phyloP scores from a whole-genome alignment of 1,284 basidiomycete species.

The Bondarzewia mesenterica region DNA sequence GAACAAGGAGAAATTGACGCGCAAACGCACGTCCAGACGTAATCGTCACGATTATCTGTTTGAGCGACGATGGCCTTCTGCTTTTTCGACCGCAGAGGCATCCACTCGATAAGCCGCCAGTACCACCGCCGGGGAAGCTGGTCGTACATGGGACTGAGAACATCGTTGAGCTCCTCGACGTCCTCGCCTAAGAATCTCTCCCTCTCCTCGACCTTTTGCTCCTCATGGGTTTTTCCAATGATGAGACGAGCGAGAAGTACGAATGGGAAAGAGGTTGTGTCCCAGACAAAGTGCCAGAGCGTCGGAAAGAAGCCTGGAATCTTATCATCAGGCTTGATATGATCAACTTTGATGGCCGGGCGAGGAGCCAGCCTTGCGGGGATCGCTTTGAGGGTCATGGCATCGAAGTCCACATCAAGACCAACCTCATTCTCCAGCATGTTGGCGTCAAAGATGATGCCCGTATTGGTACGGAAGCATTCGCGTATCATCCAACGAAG shows the following conservation, averaged over 20 bases:
- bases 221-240: not conserved
- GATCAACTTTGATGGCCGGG: not conserved
- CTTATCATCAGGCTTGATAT: not conserved
- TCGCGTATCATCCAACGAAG: slow-evolving; percentile 62
- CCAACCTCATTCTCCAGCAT: slow-evolving; percentile 25
- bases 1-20: no score
- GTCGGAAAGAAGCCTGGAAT: slow-evolving; percentile 10
- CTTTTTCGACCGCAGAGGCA: slow-evolving; percentile 21
- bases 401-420: slow-evolving; percentile 21
- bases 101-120: slow-evolving; percentile 52
- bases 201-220: slow-evolving; percentile 3
- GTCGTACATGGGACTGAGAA: slow-evolving; percentile 44
- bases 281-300: not conserved
- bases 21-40: not conserved
- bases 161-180: slow-evolving; percentile 42
- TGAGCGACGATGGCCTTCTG: not conserved
- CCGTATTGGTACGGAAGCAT: slow-evolving; percentile 34
- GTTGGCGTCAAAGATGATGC: slow-evolving; percentile 28
- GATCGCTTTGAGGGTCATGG: not conserved
- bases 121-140: slow-evolving; percentile 32
- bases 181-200: slow-evolving; percentile 26
- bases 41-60: not conserved
- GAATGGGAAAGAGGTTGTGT: not conserved
- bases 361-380: not conserved
- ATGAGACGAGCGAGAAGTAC: not conserved